Evolutionary conservation across 306 rosid species (phyloP).

Genomic region (Alnus rubra): DNA sequence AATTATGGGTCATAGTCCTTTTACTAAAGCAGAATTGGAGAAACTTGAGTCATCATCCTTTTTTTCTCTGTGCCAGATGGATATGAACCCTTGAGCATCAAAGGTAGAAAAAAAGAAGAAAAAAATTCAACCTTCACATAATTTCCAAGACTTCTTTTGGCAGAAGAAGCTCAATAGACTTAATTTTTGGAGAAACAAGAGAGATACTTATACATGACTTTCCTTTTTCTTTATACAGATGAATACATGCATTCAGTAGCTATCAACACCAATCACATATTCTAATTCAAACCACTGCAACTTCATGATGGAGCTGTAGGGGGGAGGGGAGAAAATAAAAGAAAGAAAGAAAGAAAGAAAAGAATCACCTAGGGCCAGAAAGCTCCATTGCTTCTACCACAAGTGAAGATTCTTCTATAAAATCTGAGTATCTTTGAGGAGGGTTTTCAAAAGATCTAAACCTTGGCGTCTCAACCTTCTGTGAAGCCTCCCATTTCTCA

Average conservation of each 20-base stretch:
- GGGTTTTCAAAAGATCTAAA: conserved; percentile 60
- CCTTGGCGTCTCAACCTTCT: conserved; percentile 71
- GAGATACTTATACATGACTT: conserved; percentile 51
- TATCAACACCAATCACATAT: conserved; percentile 45
- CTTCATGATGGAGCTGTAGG: conserved; percentile 20
- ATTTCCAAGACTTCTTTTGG: conserved; percentile 17
- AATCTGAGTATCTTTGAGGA: conserved; percentile 83
- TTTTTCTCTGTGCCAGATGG: too few species aligned
- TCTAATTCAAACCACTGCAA: conserved; percentile 34
- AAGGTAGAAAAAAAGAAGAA: not conserved
- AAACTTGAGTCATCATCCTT: too few species aligned
- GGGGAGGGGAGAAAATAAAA: not conserved
- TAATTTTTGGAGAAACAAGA: conserved; percentile 31
- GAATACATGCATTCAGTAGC: conserved; percentile 53
- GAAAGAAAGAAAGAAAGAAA: conserved; percentile 28
- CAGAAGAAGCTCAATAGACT: conserved; percentile 29
- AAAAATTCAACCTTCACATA: not conserved
- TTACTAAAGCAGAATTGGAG: too few species aligned
- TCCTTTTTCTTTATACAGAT: conserved; percentile 52
- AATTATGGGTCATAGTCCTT: too few species aligned
- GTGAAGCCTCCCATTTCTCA: conserved; percentile 98
- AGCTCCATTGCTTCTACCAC: conserved; percentile 98
- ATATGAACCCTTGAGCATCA: too few species aligned
- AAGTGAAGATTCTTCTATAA: conserved; percentile 87
- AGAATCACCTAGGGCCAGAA: conserved; percentile 91